Conservation (phyloP, 306 rosid species). For the Potentilla sterilis region DNA sequence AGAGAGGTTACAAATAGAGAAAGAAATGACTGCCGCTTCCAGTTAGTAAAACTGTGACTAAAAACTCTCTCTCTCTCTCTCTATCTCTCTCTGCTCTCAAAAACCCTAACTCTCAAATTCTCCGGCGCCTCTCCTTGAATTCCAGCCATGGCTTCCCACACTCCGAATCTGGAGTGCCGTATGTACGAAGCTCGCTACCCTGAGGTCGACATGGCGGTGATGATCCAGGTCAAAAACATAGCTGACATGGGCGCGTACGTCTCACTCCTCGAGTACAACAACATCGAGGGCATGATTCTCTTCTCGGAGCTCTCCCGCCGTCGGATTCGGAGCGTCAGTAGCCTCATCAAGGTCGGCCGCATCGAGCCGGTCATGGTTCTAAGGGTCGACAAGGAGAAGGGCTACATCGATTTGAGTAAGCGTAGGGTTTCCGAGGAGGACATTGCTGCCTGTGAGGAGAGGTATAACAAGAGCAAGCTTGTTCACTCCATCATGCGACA, state of each 20-base stretch:
- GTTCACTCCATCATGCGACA: constrained; percentile 98
- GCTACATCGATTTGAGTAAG: constrained; percentile 94
- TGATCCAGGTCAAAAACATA: constrained; percentile 96
- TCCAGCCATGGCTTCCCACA: constrained; percentile 39
- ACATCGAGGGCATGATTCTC: constrained; percentile 96
- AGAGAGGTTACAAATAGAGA: not conserved
- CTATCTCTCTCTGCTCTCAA: no score
- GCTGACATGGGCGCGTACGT: constrained; percentile 99
- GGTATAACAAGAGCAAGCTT: constrained; percentile 97
- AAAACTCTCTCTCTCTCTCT: no score
- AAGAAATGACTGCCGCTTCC: not conserved
- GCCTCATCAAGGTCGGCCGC: constrained; percentile 85
- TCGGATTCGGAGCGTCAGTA: constrained; percentile 89
- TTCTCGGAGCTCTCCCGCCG: constrained; percentile 98
- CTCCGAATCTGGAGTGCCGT: constrained; percentile 78
- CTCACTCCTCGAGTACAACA: constrained; percentile 88
- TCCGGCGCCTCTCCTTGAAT: not conserved
- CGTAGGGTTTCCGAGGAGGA: constrained; percentile 95
- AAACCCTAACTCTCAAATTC: constrained; percentile 4
- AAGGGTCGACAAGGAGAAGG: constrained; percentile 91
- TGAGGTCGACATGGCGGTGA: constrained; percentile 96
- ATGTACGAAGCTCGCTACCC: constrained; percentile 95
- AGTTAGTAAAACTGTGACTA: not conserved
- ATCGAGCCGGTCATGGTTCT: constrained; percentile 97
- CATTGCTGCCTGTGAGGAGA: constrained; percentile 78